Base-by-base conservation (phyloP, 345 rosid species). In the Excoecaria agallocha region DNA sequence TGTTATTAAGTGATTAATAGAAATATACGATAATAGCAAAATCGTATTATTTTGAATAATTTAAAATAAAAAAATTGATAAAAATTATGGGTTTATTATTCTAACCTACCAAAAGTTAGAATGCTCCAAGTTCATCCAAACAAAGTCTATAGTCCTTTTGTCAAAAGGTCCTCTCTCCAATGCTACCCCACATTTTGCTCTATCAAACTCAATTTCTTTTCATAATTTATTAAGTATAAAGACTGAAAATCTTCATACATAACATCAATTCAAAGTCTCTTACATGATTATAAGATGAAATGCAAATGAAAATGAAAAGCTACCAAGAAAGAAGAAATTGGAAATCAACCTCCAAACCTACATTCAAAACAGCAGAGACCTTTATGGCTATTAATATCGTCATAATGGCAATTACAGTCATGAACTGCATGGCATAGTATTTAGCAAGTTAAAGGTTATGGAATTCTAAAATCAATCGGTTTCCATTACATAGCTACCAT, bases 71-170 rank as follows among this genome's bases (percentile, higher is more conserved):
- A 30, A 30, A 30, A 2, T 30, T 30, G 30, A 30, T 30, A 30
- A 30, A 30, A 30, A 30, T 30, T 30, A 30, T 30, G 30, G n/a
- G 30, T 30, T 30, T 30, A 22, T 13, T 22, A 8, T 39, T 37
- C 2, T 37, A 6, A 79, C 81, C 69, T 69, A 89, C 93, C 79
- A 87, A 76, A 60, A 89, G 89, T 63, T 91, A 82, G 0, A 89
- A 22, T n/a, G 91, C 91, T 61, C 91, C 93, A 60, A 87, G 85
- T 74, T 70, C 93, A 89, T 89, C 91, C 93, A 89, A 37, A 87
- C 79, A 76, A 70, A 87, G 68, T 89, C 93, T 19, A 91, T 89
- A 12, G 88, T 86, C 77, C 93, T 86, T 82, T 86, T 87, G 80
- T 86, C 89, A 58, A 89, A 89, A 13, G 91, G 84, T 39, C 87